Percentiles rank a stretch among this genome's conserved stretches.
Conservation (phyloP, 2,329 filamentous ascomycete genomes). For the Graphilbum sp. region DNA sequence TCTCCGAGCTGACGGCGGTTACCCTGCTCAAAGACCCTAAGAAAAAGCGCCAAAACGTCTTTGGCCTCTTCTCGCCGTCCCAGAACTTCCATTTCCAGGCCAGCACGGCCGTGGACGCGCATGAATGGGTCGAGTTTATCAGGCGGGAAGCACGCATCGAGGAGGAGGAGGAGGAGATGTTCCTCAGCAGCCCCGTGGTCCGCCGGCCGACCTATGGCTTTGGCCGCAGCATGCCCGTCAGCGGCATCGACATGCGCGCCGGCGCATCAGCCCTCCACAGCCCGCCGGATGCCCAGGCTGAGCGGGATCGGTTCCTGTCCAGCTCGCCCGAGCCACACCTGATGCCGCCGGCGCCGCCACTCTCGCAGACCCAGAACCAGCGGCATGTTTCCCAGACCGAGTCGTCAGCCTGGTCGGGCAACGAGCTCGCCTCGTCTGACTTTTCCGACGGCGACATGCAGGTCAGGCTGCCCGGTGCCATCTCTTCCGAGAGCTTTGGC, state of each 20-base stretch:
- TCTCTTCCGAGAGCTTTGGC: slow-evolving; percentile 34
- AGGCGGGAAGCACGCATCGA: slow-evolving; percentile 67
- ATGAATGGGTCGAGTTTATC: slow-evolving; percentile 76
- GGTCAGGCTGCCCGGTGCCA: slow-evolving; percentile 21
- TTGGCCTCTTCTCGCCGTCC: slow-evolving; percentile 81
- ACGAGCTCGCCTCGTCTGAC: slow-evolving; percentile 66
- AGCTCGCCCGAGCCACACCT: slow-evolving; percentile 46
- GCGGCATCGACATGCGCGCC: too few relatives aligned
- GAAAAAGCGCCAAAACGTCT: slow-evolving; percentile 70
- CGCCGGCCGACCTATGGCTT: slow-evolving; percentile 27
- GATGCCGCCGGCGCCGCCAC: slow-evolving; percentile 24
- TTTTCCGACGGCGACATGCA: slow-evolving; percentile 55
- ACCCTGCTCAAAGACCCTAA: slow-evolving; percentile 80
- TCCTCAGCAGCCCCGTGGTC: slow-evolving; percentile 49
- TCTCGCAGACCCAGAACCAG: slow-evolving; percentile 31
- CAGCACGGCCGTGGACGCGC: slow-evolving; percentile 52
- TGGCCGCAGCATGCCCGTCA: too few relatives aligned
- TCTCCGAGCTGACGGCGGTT: slow-evolving; percentile 83
- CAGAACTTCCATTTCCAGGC: slow-evolving; percentile 88
- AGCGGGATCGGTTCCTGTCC: slow-evolving; percentile 29
- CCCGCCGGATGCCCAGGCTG: slow-evolving; percentile 1
- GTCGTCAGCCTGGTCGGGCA: slow-evolving; percentile 45
- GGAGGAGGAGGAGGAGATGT: slow-evolving; percentile 74
- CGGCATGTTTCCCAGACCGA: slow-evolving; percentile 25
- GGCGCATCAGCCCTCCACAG: neutral